phyloP scores from a whole-genome alignment of 371 early-diverging fungal genomes.

The Mucor circinelloides region DNA sequence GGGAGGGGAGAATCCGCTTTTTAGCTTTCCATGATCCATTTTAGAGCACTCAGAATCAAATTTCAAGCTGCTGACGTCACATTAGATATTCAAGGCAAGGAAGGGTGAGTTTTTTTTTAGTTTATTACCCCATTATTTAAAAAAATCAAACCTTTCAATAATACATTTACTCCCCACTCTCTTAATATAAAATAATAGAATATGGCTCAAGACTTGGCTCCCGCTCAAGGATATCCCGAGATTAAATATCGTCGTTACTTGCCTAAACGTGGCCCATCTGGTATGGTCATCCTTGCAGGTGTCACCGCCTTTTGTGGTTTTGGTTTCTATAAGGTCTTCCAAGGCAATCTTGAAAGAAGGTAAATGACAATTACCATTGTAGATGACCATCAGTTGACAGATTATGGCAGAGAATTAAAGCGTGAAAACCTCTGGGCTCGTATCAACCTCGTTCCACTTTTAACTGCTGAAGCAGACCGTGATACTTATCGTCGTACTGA shows the following conservation, averaged over 20 bases:
- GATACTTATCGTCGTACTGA: conserved; percentile 85
- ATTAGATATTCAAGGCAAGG: not conserved
- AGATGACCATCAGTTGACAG: not conserved
- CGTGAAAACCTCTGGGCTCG: conserved; percentile 95
- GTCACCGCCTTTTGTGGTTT: conserved; percentile 54
- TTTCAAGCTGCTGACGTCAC: not conserved
- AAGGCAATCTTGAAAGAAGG: conserved; percentile 80
- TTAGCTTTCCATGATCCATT: no score
- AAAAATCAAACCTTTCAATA: conserved; percentile 5
- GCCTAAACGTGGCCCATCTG: conserved; percentile 88
- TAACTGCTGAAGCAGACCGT: conserved; percentile 94
- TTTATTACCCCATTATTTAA: not conserved
- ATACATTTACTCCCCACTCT: conserved; percentile 10
- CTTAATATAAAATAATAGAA: conserved; percentile 6
- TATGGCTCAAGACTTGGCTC: conserved; percentile 72
- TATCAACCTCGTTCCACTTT: conserved; percentile 85
- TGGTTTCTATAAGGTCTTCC: conserved; percentile 61
- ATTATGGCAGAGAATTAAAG: conserved; percentile 74
- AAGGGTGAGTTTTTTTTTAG: not conserved
- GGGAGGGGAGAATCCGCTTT: no score
- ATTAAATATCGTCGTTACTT: conserved; percentile 86
- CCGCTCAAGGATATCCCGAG: conserved; percentile 72
- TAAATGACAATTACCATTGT: conserved; percentile 22
- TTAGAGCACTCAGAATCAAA: not conserved
- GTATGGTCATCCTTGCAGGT: conserved; percentile 60